phyloP scores from a whole-genome alignment of 176 grass and related monocot species.

The Carex kokanica region DNA sequence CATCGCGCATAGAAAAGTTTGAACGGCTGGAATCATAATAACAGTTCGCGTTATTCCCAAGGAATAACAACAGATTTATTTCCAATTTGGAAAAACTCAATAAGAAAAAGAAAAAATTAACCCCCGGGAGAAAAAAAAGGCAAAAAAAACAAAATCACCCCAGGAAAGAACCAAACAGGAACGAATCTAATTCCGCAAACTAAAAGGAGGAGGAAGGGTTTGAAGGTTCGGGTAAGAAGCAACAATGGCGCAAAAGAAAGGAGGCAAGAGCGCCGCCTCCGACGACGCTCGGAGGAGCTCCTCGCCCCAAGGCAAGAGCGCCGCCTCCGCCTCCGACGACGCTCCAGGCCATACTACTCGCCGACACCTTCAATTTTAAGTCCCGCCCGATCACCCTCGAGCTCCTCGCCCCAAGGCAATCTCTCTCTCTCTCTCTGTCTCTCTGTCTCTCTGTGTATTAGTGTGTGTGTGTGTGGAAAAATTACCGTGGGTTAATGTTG shows the following conservation, averaged over 20 bases:
- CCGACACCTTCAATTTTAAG: slow-evolving; percentile 2
- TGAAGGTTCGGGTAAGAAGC: background rate
- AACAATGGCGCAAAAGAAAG: slow-evolving; percentile 69
- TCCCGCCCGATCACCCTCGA: slow-evolving; percentile 38
- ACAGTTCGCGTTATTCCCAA: no score
- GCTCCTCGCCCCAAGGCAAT: slow-evolving; percentile 85
- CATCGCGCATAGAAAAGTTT: no score
- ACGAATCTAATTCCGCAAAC: background rate
- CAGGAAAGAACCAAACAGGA: background rate
- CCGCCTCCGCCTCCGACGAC: slow-evolving; percentile 53
- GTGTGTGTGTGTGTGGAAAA: background rate
- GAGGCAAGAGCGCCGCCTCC: slow-evolving; percentile 29
- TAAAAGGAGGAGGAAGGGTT: background rate
- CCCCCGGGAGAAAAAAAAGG: no score
- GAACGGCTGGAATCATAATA: no score
- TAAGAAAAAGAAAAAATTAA: no score
- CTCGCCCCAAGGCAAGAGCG: no score
- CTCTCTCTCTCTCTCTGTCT: no score
- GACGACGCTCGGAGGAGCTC: slow-evolving; percentile 73
- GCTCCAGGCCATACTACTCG: slow-evolving; percentile 75
- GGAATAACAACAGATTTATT: no score
- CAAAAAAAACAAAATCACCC: no score
- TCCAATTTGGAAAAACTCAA: no score
- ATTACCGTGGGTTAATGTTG: background rate
- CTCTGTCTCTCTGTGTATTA: background rate